Base-by-base conservation (phyloP, 495 filamentous ascomycete genomes). In the Aspergillus cristatus region DNA sequence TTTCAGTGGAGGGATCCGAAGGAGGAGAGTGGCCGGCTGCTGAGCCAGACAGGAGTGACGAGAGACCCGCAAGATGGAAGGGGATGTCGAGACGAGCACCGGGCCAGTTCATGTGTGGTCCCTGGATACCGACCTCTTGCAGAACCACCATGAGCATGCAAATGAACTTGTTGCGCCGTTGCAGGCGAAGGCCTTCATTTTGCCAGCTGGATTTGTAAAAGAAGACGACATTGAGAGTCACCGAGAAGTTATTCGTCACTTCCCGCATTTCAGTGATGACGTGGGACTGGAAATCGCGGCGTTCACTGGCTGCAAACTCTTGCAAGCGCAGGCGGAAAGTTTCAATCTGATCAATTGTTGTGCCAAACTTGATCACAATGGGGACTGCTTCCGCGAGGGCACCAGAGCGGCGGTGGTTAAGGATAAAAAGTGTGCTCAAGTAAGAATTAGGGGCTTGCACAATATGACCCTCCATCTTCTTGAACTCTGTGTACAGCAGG, bases 201-300 rank as follows among this genome's bases (percentile, higher is more conserved):
- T 91, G 84, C 70, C 72, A 76, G 42, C 74, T 88, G 25, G 77
- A 80, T 58, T 91, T 93, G 67, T 89, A 89, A 62, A 93, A 89
- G 64, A 89, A 90, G 33, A 91, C 76, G 38, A 93, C 78, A 53
- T 90, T 90, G 37, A 93, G 64, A 18, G 79, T 88, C 55, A 90
- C 56, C 11, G 60, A 63, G 61, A 77, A 67, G 3, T 57, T 65
- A 34, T 75, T 67, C 12, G 52, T 45, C 18, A 74, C 62, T 28
- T 72, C 70, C 11, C 68, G 65, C 2, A 93, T 67, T 50, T 93
- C 85, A 1, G 86, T 90, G 35, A 91, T 71, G 41, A 93, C 86
- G 35, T 82, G 82, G 25, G 67, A 62, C 34, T 85, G 82, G 53
- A 83, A 90, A 52, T 90, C 86, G 15, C 85, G 78, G 59, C 89